A percentile compares a stretch with the other conserved stretches of the same genome.
Conservation (phyloP, 805 yeast genomes). For the Suhomyces kilbournensis region DNA sequence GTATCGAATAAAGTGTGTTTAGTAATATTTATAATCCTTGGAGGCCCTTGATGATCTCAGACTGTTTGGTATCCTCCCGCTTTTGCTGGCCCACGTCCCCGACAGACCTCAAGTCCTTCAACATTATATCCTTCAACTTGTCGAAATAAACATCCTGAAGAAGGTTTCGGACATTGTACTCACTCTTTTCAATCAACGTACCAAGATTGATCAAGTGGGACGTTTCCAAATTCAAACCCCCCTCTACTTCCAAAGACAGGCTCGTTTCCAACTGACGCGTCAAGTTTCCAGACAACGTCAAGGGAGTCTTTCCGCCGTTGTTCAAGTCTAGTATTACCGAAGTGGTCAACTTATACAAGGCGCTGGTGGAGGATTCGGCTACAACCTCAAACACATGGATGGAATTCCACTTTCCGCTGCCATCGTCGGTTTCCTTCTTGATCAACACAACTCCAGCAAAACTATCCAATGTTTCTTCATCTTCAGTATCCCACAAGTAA, state of each 20-base stretch:
- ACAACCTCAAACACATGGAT: constrained; percentile 86
- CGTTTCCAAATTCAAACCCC: constrained; percentile 41
- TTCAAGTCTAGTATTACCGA: constrained; percentile 78
- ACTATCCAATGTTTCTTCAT: constrained; percentile 43
- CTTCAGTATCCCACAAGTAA: constrained; percentile 86
- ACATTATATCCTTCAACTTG: constrained; percentile 82
- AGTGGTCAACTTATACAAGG: constrained; percentile 72
- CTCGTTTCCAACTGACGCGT: constrained; percentile 76
- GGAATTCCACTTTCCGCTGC: constrained; percentile 78
- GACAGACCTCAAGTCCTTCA: constrained; percentile 41
- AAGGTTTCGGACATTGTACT: constrained; percentile 79
- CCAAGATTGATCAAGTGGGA: constrained; percentile 89
- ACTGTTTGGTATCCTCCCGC: constrained; percentile 30
- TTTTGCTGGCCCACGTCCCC: constrained; percentile 33
- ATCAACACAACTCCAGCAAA: constrained; percentile 91
- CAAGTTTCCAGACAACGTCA: constrained; percentile 72
- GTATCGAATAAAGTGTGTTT: too few relatives aligned
- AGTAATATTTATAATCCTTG: constrained; percentile 33
- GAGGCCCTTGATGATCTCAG: constrained; percentile 38
- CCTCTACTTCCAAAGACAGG: constrained; percentile 36
- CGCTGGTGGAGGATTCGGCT: constrained; percentile 35
- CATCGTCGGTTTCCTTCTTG: constrained; percentile 60
- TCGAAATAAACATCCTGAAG: constrained; percentile 94
- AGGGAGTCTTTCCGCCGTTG: constrained; percentile 15
- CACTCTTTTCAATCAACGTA: constrained; percentile 79